Base-by-base conservation (phyloP, 2,329 filamentous ascomycete species). In the Sphaerulina musiva region DNA sequence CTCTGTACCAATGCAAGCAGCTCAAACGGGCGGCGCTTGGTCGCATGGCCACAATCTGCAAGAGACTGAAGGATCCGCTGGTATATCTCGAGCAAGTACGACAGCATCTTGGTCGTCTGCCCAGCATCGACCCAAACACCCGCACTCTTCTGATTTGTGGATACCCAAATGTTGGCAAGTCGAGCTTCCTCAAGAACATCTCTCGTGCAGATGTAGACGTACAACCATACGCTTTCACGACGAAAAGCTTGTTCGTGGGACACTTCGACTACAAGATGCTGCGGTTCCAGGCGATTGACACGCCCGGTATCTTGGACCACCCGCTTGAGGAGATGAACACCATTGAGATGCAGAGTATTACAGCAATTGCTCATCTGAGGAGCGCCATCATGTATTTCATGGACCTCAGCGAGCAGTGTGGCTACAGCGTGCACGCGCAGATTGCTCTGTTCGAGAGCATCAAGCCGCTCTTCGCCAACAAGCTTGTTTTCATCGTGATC, bases 281-380 rank as follows among this genome's bases (percentile, higher is more conserved):
- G 62, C 81, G 88, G 59, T 90, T 90, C 75, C 87, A 91, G 76
- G 91, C 90, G 29, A 96, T 98, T 64, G 93, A 98, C 74, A 98
- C 93, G 9, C 92, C 92, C n/a, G 93, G 93, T 78, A 95, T 98
- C 63, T 77, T 98, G 57, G 93, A 98, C 66, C 93, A 98, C 71
- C 91, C 92, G 36, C 82, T 98, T 7, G 93, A 97, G 74, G 93
- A 97, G 76, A 98, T 97, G 93, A 95, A 96, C 76, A 97, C 93
- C 3, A 98, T 98, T 69, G 93, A 98, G 75, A 97, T 97, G 89
- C 93, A 97, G 78, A 87, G 87, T 58, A 96, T 98, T 64, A 97
- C 92, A 14, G 93, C 95, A 9, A 95, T 98, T 75, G 93, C 93
- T 48, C 95, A 98, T 77, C 79, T 98, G 69, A 83, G 92, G 66